These are phyloP conservation scores for Lumnitzera racemosa DNA, from an alignment of 345 rosid genomes.

Conservation along the genomic window DNA sequence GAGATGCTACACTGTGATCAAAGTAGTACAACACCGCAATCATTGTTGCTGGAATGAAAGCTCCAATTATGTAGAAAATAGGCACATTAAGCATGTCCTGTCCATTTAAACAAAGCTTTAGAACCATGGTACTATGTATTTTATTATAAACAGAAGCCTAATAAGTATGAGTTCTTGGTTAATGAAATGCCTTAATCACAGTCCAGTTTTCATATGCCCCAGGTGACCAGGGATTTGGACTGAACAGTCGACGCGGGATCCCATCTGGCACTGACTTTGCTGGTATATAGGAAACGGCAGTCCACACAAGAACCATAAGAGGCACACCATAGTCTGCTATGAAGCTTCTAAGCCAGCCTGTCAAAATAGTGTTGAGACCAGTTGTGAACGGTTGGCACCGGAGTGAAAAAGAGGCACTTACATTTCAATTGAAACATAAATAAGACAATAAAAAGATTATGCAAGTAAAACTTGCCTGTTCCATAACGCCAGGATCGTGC, in stretches of 20 bases:
- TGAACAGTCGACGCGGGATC: constrained; percentile 85
- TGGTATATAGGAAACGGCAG: constrained; percentile 81
- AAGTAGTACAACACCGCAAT: constrained; percentile 94
- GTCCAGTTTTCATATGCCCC: constrained; percentile 94
- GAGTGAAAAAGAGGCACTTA: no score
- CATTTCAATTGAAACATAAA: no score
- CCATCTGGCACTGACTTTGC: constrained; percentile 70
- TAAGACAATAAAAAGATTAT: neutral
- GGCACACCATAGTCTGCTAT: constrained; percentile 97
- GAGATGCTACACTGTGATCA: constrained; percentile 97
- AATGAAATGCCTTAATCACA: constrained; percentile 46
- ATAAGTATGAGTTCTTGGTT: neutral
- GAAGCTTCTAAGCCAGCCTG: constrained; percentile 86
- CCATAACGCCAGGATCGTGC: constrained; percentile 96
- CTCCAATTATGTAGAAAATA: constrained; percentile 70
- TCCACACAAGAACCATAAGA: constrained; percentile 89
- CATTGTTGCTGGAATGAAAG: constrained; percentile 95
- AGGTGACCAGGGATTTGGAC: constrained; percentile 96
- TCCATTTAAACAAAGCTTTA: neutral
- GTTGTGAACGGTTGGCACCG: no score
- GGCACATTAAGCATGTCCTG: constrained; percentile 91
- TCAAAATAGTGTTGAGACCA: neutral
- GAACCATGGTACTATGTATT: neutral
- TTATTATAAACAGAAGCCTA: neutral
- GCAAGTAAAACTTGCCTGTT: constrained; percentile 39